These are phyloP conservation scores for Acanthochlamys bracteata DNA, from an alignment of 106 monocot genomes.

Conservation along the genomic window DNA sequence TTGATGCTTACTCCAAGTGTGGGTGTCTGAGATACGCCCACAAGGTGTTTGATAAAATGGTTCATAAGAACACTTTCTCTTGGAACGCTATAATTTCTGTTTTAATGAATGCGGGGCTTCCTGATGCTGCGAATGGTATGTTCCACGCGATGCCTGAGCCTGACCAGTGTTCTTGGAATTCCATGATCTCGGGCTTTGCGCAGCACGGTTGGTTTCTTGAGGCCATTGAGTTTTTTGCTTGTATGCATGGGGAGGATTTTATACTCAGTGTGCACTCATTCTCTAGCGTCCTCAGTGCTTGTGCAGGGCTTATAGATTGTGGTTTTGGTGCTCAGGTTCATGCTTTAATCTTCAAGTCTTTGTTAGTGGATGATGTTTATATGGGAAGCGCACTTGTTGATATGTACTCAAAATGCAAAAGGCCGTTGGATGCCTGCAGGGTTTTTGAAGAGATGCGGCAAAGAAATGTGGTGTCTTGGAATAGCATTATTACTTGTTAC, in stretches of 20 bases:
- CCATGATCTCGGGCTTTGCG: slow-evolving; percentile 62
- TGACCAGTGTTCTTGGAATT: slow-evolving; percentile 79
- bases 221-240: slow-evolving; percentile 25
- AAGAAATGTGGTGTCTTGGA: slow-evolving; percentile 61
- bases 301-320: slow-evolving; percentile 30
- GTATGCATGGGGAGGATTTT: slow-evolving; percentile 48
- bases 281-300: slow-evolving; percentile 55
- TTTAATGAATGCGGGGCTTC: slow-evolving; percentile 13
- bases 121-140: slow-evolving; percentile 22
- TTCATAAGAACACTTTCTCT: slow-evolving; percentile 39
- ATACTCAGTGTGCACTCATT: slow-evolving; percentile 35
- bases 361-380: slow-evolving; percentile 36
- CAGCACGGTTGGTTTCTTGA: slow-evolving; percentile 40
- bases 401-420: slow-evolving; percentile 63
- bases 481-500: slow-evolving; percentile 64
- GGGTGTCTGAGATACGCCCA: slow-evolving; percentile 24
- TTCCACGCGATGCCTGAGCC: slow-evolving; percentile 40
- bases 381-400: slow-evolving; percentile 61
- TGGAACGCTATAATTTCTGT: slow-evolving; percentile 49
- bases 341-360: slow-evolving; percentile 36
- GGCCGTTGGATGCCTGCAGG: slow-evolving; percentile 27
- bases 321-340: slow-evolving; percentile 44
- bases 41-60: slow-evolving; percentile 48
- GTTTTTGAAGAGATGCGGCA: slow-evolving; percentile 50
- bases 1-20: slow-evolving; percentile 52